These are phyloP conservation scores for Plasmopara halstedii DNA, from an alignment of 352 stramenopile species.

Conservation along the genomic window DNA sequence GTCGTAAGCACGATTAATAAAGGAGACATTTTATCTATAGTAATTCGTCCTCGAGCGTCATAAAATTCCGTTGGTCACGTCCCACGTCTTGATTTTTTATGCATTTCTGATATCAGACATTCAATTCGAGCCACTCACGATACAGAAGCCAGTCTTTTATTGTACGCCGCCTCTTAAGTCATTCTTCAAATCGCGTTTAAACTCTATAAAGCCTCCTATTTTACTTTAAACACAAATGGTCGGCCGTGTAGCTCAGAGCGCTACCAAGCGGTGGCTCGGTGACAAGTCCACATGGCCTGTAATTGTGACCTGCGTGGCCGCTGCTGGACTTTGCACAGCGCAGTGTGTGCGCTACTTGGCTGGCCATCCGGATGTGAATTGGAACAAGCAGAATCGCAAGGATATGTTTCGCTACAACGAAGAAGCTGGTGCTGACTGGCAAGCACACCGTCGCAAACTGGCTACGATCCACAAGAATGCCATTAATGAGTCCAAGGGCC, in stretches of 20 bases:
- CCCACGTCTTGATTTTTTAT: not conserved
- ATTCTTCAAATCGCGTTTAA: conserved; percentile 63
- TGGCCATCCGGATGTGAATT: conserved; percentile 67
- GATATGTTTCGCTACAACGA: conserved; percentile 70
- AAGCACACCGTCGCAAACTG: conserved; percentile 68
- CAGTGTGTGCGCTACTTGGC: conserved; percentile 66
- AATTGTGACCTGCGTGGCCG: conserved; percentile 57
- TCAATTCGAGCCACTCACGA: no score
- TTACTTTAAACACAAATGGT: conserved; percentile 43
- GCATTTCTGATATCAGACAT: no score
- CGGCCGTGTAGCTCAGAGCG: conserved; percentile 35
- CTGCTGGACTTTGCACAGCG: conserved; percentile 54
- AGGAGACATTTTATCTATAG: no score
- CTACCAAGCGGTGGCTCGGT: conserved; percentile 62
- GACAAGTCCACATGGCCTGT: conserved; percentile 75
- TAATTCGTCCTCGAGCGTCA: no score
- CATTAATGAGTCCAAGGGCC: conserved; percentile 72
- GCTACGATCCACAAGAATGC: conserved; percentile 65
- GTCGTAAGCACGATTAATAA: conserved; percentile 4
- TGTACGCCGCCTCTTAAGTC: conserved; percentile 11
- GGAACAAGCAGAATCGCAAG: conserved; percentile 70
- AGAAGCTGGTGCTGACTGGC: conserved; percentile 52
- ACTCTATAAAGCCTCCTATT: conserved; percentile 6
- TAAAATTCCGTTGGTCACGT: not conserved
- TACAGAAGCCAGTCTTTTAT: no score